These are phyloP conservation scores for Paecilomyces sp. DNA, from an alignment of 2,329 filamentous ascomycete species.

Conservation along the genomic window DNA sequence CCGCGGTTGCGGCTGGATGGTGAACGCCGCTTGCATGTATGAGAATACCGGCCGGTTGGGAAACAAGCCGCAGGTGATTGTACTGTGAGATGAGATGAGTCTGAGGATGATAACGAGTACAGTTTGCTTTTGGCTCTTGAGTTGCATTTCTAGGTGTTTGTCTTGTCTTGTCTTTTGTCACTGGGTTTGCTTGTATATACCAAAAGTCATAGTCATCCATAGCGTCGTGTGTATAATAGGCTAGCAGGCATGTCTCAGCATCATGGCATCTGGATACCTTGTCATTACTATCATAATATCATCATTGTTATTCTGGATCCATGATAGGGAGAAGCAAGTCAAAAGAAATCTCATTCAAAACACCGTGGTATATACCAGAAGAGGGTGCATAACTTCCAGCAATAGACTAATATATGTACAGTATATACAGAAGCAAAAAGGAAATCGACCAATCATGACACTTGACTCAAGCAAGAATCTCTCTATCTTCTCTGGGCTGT, in stretches of 20 bases:
- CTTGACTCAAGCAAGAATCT: not conserved
- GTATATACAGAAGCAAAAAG: not conserved
- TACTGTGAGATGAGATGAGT: conserved; percentile 16
- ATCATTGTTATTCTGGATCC: too few species aligned
- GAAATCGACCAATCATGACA: not conserved
- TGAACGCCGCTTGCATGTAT: conserved; percentile 52
- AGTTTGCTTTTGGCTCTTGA: too few species aligned
- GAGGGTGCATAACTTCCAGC: not conserved
- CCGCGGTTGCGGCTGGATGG: conserved; percentile 42
- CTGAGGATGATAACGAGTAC: too few species aligned
- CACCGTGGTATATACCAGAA: not conserved
- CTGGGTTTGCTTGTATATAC: not conserved
- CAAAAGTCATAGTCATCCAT: not conserved
- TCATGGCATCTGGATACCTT: too few species aligned
- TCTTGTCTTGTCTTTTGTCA: too few species aligned
- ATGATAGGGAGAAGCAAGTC: not conserved
- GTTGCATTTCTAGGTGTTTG: too few species aligned
- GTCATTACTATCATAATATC: too few species aligned
- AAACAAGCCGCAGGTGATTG: conserved; percentile 32
- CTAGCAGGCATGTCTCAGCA: not conserved
- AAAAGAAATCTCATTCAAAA: not conserved
- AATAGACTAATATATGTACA: not conserved
- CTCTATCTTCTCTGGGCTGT: not conserved
- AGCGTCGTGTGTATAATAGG: not conserved
- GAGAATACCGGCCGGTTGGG: conserved; percentile 25